These are phyloP conservation scores for Pleurotus salmoneostramineus DNA, from an alignment of 768 basidiomycete species.

Conservation along the genomic window DNA sequence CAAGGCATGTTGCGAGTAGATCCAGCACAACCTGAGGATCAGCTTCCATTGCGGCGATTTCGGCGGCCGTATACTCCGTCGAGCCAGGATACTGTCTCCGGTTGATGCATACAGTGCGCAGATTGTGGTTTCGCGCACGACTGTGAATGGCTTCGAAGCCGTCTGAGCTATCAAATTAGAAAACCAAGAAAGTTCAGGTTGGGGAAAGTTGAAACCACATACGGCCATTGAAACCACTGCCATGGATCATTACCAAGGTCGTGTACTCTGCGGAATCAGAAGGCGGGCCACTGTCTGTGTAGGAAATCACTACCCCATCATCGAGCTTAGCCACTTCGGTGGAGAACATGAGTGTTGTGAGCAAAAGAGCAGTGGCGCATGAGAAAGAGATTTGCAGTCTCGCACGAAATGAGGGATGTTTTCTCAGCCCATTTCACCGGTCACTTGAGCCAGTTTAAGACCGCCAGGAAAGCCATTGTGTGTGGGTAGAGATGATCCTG, in stretches of 20 bases:
- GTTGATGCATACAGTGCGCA: conserved; percentile 17
- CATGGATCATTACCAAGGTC: conserved; percentile 17
- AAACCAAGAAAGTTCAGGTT: background rate
- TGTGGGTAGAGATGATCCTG: too few relatives aligned
- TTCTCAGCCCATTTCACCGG: too few relatives aligned
- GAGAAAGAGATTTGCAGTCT: background rate
- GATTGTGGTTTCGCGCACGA: conserved; percentile 10
- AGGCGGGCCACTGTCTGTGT: conserved; percentile 1
- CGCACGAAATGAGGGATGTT: too few relatives aligned
- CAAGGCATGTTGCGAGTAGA: conserved; percentile 13
- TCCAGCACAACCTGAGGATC: conserved; percentile 13
- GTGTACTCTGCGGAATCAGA: conserved; percentile 12
- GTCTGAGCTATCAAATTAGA: conserved; percentile 8
- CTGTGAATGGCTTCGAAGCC: conserved; percentile 9
- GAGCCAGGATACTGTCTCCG: conserved; percentile 19
- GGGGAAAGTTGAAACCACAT: background rate
- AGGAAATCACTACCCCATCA: background rate
- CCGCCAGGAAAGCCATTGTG: too few relatives aligned
- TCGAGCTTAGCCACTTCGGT: background rate
- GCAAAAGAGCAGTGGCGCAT: background rate
- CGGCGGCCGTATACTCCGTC: conserved; percentile 15
- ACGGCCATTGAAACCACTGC: conserved; percentile 16
- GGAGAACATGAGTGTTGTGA: background rate
- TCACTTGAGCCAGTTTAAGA: too few relatives aligned
- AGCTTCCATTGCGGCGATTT: conserved; percentile 13